phyloP scores from a whole-genome alignment of 1,284 basidiomycete genomes.

The Sporisorium graminicola region DNA sequence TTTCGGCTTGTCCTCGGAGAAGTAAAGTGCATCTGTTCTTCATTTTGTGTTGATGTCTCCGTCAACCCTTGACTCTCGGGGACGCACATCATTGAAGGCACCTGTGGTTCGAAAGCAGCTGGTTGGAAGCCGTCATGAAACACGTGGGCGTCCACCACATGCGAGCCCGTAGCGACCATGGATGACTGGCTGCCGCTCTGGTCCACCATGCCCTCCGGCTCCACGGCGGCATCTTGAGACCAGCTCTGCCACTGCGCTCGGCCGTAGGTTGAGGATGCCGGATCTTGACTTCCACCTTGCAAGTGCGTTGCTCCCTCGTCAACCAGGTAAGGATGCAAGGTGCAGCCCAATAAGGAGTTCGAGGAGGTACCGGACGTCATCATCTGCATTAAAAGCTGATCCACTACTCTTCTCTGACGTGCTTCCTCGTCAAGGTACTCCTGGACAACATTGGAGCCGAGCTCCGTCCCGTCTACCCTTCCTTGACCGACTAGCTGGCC shows the following conservation, averaged over 20 bases:
- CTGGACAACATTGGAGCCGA: not conserved
- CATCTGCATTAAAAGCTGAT: constrained; percentile 26
- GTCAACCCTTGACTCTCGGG: not conserved
- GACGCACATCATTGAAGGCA: not conserved
- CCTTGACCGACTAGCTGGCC: constrained; percentile 24
- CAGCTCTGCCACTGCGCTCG: not conserved
- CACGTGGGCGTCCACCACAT: not conserved
- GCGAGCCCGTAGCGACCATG: not conserved
- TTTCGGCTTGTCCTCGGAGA: constrained; percentile 3
- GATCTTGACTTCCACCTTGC: not conserved
- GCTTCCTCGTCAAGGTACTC: constrained; percentile 10
- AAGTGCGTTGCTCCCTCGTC: not conserved
- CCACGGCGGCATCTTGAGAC: not conserved
- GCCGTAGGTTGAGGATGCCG: not conserved
- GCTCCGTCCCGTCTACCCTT: not conserved
- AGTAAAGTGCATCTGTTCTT: not conserved
- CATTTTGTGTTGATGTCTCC: not conserved
- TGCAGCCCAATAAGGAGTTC: not conserved
- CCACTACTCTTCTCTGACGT: constrained; percentile 20
- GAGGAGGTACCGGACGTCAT: not conserved
- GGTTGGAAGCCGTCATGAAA: not conserved
- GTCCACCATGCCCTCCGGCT: not conserved
- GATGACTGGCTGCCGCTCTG: too few species aligned
- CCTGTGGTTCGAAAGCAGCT: not conserved
- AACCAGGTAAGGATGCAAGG: not conserved